Percentiles rank a stretch among this genome's conserved stretches.
Evolutionary conservation across 2,329 filamentous ascomycete species (phyloP).

Genomic region (Xylogone sp.): DNA sequence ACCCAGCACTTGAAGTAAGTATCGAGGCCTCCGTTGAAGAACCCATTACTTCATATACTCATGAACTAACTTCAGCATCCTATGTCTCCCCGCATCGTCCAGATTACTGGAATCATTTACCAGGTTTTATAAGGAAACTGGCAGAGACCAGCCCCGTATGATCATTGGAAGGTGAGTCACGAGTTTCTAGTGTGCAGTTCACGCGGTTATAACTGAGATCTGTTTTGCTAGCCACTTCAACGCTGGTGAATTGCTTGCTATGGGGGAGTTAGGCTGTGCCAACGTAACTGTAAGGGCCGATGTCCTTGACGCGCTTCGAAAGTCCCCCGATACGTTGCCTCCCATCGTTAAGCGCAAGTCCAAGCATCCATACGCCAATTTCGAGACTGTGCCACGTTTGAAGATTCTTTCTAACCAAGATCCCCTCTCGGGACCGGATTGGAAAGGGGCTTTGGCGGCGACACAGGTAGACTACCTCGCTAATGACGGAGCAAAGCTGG

Average conservation of each 20-base stretch:
- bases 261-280: constrained; percentile 45
- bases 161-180: constrained; percentile 29
- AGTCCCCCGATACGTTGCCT: constrained; percentile 35
- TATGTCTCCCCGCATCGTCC: constrained; percentile 42
- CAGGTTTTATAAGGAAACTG: constrained; percentile 40
- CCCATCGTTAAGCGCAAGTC: constrained; percentile 31
- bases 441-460: constrained; percentile 35
- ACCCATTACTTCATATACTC: background rate
- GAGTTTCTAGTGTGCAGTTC: too few relatives aligned
- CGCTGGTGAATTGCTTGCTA: constrained; percentile 19
- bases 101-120: constrained; percentile 46
- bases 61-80: constrained; percentile 38
- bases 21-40: background rate
- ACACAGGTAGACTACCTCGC: constrained; percentile 43
- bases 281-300: constrained; percentile 40
- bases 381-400: constrained; percentile 30
- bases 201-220: too few relatives aligned
- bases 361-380: constrained; percentile 33
- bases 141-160: constrained; percentile 40
- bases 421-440: constrained; percentile 33
- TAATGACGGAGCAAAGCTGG: constrained; percentile 38
- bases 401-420: constrained; percentile 34
- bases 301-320: constrained; percentile 35
- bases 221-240: constrained; percentile 29
- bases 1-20: constrained; percentile 32